Evolutionary conservation across 1,284 basidiomycete genomes (phyloP).

Genomic region (Malassezia sympodialis): DNA sequence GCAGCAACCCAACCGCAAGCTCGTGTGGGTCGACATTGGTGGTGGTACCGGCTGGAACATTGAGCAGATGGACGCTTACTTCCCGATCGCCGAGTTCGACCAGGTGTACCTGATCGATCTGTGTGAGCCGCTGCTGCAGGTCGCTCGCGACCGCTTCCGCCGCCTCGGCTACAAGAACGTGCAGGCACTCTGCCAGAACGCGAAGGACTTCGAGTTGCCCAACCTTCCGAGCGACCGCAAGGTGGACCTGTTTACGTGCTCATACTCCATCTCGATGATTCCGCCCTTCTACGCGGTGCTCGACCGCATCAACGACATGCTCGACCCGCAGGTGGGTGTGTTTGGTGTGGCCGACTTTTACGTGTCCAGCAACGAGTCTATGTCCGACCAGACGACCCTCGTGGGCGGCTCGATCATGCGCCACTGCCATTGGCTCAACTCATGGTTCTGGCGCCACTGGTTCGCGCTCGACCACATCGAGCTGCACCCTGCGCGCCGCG

Average conservation of each 20-base stretch:
- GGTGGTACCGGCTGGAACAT: conserved; percentile 75
- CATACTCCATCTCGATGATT: conserved; percentile 52
- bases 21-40: conserved; percentile 73
- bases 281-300: conserved; percentile 62
- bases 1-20: conserved; percentile 51
- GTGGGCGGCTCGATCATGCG: conserved; percentile 63
- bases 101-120: conserved; percentile 66
- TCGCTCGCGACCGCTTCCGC: conserved; percentile 62
- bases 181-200: conserved; percentile 65
- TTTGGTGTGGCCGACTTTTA: conserved; percentile 71
- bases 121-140: conserved; percentile 63
- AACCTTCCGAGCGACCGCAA: conserved; percentile 31
- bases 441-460: conserved; percentile 61
- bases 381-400: conserved; percentile 53
- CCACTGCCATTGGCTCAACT: conserved; percentile 62
- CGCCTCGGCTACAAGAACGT: conserved; percentile 66
- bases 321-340: conserved; percentile 60
- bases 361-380: conserved; percentile 58
- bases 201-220: conserved; percentile 61
- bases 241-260: conserved; percentile 47
- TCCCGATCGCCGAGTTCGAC: conserved; percentile 51
- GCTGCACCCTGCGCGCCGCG: conserved; percentile 57
- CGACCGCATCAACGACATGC: conserved; percentile 62
- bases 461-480: conserved; percentile 70
- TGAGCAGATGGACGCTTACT: conserved; percentile 66